A percentile compares a stretch with the other conserved stretches of the same genome.
Conservation (phyloP, 495 filamentous ascomycete genomes). For the Choiromyces venosus region DNA sequence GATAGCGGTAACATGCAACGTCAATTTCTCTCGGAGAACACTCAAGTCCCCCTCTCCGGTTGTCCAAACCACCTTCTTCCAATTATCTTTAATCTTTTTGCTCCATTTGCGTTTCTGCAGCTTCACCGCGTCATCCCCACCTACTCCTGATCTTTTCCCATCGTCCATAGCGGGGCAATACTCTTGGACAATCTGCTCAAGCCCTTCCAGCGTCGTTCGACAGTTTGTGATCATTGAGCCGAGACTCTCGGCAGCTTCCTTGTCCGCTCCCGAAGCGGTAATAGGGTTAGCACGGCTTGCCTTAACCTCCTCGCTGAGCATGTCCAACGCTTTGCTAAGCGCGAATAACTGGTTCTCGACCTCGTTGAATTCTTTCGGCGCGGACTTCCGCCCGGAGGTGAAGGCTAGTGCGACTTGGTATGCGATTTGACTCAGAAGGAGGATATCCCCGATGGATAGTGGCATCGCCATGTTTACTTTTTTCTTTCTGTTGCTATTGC, state of each 20-base stretch:
- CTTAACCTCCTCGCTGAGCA: constrained; percentile 40
- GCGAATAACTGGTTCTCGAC: constrained; percentile 44
- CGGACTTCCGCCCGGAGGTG: constrained; percentile 43
- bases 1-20: neutral
- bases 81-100: constrained; percentile 6
- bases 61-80: constrained; percentile 5
- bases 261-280: neutral
- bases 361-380: constrained; percentile 45
- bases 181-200: constrained; percentile 1
- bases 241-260: neutral
- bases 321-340: constrained; percentile 43
- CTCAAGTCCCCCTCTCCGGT: neutral
- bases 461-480: constrained; percentile 42
- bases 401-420: constrained; percentile 47
- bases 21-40: neutral
- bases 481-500: neutral
- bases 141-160: neutral
- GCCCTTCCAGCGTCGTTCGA: neutral
- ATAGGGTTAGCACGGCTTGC: neutral
- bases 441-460: constrained; percentile 45
- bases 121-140: too few relatives aligned
- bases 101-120: constrained; percentile 4
- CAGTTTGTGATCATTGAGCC: constrained; percentile 3
- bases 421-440: constrained; percentile 46
- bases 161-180: constrained; percentile 1